A percentile compares a stretch with the other conserved stretches of the same genome.
Evolutionary conservation across 2,329 filamentous ascomycete species (phyloP).

Genomic region (Zelopaecilomyces penicillatus): DNA sequence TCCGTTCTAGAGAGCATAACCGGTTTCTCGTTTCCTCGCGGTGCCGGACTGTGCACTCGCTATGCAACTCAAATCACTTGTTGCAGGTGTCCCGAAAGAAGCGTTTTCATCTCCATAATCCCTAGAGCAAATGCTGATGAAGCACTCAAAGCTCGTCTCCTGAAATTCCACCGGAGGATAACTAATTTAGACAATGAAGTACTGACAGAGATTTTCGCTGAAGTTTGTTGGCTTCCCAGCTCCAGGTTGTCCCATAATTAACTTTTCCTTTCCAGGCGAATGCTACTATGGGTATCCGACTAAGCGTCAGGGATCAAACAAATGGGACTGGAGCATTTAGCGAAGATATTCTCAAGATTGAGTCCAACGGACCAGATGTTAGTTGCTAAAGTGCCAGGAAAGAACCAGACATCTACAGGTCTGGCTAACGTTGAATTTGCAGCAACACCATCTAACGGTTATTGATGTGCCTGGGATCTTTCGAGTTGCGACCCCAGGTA

Average conservation of each 20-base stretch:
- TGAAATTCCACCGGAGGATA: neutral
- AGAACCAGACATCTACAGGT: too few relatives aligned
- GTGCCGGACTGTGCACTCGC: slow-evolving; percentile 36
- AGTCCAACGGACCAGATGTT: slow-evolving; percentile 35
- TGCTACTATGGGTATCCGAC: neutral
- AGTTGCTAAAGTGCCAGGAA: neutral
- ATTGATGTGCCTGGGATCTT: slow-evolving; percentile 51
- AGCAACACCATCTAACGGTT: slow-evolving; percentile 35
- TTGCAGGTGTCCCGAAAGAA: slow-evolving; percentile 19
- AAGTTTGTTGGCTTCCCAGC: too few relatives aligned
- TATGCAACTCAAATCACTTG: slow-evolving; percentile 32
- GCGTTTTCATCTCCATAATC: slow-evolving; percentile 14
- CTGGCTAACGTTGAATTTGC: slow-evolving; percentile 8
- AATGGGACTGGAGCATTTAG: slow-evolving; percentile 28
- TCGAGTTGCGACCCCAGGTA: slow-evolving; percentile 15
- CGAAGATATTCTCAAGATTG: slow-evolving; percentile 32
- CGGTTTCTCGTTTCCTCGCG: slow-evolving; percentile 38
- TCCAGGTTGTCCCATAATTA: too few relatives aligned
- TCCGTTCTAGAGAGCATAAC: slow-evolving; percentile 65
- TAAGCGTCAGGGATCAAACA: too few relatives aligned
- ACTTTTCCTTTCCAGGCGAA: neutral
- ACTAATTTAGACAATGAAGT: neutral
- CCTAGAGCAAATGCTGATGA: too few relatives aligned
- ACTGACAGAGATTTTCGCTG: neutral
- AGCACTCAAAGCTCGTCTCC: too few relatives aligned